phyloP scores from a whole-genome alignment of 768 basidiomycete genomes.

The Psilocybe cubensis region DNA sequence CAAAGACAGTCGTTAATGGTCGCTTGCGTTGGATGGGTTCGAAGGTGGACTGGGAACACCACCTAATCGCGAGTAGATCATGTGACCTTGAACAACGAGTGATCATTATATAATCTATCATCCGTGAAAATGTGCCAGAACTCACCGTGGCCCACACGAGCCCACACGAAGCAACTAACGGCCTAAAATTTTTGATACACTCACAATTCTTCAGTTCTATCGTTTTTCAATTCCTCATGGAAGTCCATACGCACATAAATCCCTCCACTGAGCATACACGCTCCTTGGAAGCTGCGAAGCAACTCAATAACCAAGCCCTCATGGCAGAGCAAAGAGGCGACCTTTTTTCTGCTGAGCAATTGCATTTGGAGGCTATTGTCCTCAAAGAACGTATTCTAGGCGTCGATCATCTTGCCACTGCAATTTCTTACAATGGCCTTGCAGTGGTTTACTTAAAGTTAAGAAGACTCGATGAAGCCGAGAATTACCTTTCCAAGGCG shows the following conservation, averaged over 20 bases:
- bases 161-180: no score
- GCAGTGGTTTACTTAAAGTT: constrained; percentile 39
- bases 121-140: no score
- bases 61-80: constrained; percentile 17
- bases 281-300: neutral
- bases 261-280: neutral
- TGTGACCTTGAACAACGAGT: no score
- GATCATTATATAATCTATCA: neutral
- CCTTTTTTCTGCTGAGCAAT: constrained; percentile 26
- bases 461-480: constrained; percentile 38
- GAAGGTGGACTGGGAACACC: constrained; percentile 11
- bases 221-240: neutral
- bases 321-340: neutral
- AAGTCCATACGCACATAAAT: neutral
- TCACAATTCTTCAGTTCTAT: neutral
- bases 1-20: constrained; percentile 17
- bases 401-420: constrained; percentile 24
- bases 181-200: no score
- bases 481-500: constrained; percentile 37
- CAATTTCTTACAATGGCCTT: constrained; percentile 33
- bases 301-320: constrained; percentile 8
- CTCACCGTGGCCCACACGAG: no score
- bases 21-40: constrained; percentile 17
- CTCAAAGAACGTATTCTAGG: constrained; percentile 28
- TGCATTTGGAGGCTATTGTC: constrained; percentile 33